Percentiles rank a stretch among this genome's conserved stretches.
Conservation (phyloP, 257 asterid species). For the Gentiana dahurica region DNA sequence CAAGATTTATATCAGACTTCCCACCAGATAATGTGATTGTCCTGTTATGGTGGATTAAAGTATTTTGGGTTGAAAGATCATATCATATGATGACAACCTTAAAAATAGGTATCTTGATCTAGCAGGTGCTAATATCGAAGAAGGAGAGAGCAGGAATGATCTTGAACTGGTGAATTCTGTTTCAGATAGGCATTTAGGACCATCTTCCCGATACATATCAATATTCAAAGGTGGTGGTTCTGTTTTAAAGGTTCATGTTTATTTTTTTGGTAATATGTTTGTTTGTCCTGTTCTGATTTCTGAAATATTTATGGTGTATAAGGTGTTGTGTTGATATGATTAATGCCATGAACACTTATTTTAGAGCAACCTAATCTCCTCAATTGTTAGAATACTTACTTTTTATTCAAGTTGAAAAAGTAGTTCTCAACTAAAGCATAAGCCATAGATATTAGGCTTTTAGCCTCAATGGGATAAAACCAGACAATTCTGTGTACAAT, state of each 20-base stretch:
- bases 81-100: slow-evolving; percentile 4
- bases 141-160: slow-evolving; percentile 58
- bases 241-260: slow-evolving; percentile 8
- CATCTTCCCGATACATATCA: slow-evolving; percentile 80
- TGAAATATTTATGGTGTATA: too few relatives aligned
- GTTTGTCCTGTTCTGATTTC: too few relatives aligned
- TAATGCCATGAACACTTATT: too few relatives aligned
- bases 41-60: background rate
- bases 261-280: too few relatives aligned
- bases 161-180: slow-evolving; percentile 73
- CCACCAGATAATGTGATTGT: background rate
- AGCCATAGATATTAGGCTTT: too few relatives aligned
- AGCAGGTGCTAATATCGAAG: slow-evolving; percentile 67
- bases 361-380: too few relatives aligned
- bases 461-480: too few relatives aligned
- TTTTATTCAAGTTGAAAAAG: too few relatives aligned
- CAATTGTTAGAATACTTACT: too few relatives aligned
- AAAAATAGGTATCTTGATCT: slow-evolving; percentile 42
- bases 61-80: background rate
- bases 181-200: slow-evolving; percentile 93
- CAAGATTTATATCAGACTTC: background rate
- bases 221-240: slow-evolving; percentile 58
- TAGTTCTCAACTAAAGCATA: too few relatives aligned
- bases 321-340: too few relatives aligned
- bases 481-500: too few relatives aligned